Evolutionary conservation across 2,329 filamentous ascomycete genomes (phyloP).

Genomic region (Dichotomopilus funicola): DNA sequence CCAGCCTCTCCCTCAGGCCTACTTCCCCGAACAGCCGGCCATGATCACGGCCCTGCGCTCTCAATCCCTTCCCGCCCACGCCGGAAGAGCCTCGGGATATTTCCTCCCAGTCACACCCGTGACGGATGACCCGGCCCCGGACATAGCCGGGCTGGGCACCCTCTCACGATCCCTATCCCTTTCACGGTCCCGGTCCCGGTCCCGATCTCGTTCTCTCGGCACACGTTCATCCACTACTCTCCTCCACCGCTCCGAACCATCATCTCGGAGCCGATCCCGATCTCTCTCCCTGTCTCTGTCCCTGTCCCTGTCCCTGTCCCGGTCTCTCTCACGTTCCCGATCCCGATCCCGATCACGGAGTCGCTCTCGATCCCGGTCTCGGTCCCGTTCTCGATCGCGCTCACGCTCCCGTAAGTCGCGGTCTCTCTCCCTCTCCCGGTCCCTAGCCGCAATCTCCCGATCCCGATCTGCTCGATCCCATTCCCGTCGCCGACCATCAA

Average conservation of each 20-base stretch:
- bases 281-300: slow-evolving; percentile 32
- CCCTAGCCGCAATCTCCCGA: neutral
- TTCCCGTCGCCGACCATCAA: neutral
- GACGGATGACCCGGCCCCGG: slow-evolving; percentile 22
- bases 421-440: neutral
- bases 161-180: slow-evolving; percentile 31
- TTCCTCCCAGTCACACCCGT: slow-evolving; percentile 33
- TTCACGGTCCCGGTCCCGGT: slow-evolving; percentile 33
- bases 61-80: too few species aligned
- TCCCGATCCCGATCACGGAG: slow-evolving; percentile 23
- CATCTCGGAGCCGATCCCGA: slow-evolving; percentile 24
- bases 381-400: neutral
- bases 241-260: slow-evolving; percentile 2
- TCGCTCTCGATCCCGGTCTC: neutral
- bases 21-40: too few species aligned
- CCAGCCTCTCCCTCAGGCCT: too few species aligned
- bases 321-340: neutral
- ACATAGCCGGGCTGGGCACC: slow-evolving; percentile 29
- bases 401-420: neutral
- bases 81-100: slow-evolving; percentile 29
- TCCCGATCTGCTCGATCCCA: neutral
- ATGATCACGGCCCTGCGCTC: too few species aligned
- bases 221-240: neutral
- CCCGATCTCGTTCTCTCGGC: slow-evolving; percentile 25
- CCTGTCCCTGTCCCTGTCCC: slow-evolving; percentile 26